Conservation (phyloP, 176 grass and related monocot genomes). For the Pharus latifolius region DNA sequence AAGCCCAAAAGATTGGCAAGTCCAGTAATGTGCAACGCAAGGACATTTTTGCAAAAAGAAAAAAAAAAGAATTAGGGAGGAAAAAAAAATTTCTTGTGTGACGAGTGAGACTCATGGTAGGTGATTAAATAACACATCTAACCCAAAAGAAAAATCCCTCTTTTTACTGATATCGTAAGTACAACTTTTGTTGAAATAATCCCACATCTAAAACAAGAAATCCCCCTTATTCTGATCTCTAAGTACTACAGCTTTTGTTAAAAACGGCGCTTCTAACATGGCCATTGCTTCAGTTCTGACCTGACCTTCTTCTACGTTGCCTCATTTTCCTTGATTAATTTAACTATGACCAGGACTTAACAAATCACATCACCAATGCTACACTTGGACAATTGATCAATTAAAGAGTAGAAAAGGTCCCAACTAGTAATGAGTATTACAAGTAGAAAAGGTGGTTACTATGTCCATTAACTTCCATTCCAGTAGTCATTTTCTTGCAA, state of each 20-base stretch:
- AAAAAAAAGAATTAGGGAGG: neutral
- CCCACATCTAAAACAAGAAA: too few species aligned
- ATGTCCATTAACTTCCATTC: constrained; percentile 24
- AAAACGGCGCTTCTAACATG: neutral
- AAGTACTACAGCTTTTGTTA: too few species aligned
- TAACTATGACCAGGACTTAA: constrained; percentile 5
- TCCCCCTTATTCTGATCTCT: too few species aligned
- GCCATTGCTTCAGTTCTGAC: constrained; percentile 7
- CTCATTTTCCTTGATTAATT: neutral
- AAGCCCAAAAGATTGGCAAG: neutral
- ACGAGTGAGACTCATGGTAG: neutral
- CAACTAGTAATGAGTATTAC: neutral
- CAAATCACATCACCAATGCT: too few species aligned
- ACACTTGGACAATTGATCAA: neutral
- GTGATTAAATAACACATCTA: neutral
- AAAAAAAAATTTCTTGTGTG: neutral
- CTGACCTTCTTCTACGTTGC: constrained; percentile 17
- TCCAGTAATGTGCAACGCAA: neutral
- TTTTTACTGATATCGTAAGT: too few species aligned
- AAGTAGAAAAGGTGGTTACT: constrained; percentile 7
- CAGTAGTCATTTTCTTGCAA: constrained; percentile 25
- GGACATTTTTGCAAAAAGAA: neutral
- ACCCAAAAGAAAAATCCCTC: neutral
- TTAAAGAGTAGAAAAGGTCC: neutral
- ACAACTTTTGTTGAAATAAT: too few species aligned